Base-by-base conservation (phyloP, 2,329 filamentous ascomycete genomes). In the Arthrobotrys megalospora region DNA sequence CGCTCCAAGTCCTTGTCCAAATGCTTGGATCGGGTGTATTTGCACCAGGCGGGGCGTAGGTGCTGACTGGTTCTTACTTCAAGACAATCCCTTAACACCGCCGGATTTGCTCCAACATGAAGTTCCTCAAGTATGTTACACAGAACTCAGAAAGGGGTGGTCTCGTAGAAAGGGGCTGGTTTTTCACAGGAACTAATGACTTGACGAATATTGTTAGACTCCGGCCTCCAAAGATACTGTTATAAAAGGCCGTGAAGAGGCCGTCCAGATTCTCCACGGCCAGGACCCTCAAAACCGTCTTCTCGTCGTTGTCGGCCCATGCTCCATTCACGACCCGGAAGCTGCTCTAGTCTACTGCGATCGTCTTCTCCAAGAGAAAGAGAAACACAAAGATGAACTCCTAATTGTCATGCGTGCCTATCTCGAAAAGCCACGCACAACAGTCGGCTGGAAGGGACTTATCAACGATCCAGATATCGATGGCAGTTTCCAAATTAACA, bases 381-480 rank as follows among this genome's bases (percentile, higher is more conserved):
- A 92, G 80, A 93, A 92, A 87, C 91, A 97, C 80, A 90, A 91
- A 79, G 88, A 90, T 82, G 94, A 98, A 84, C 88, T 99, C 55
- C 91, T 91, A 85, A 92, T 99, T 84, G 91, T 99, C 83, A 99
- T 99, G 96, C 93, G 96, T 82, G 94, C 94, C 83, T 99, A 99
- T 89, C 91, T 99, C 64, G 96, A 99, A 88, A 99, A 99, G 89
- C 96, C 96, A 48, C 91, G 96, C 79, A 99, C 96, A 62, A 99
- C 96, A 0, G 94, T 99, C 62, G 96, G 96, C 84, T 99, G 96
- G 96, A 99, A 99, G 87, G 96, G 96, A 65, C 88, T 99, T 85
- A 97, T 99, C 88, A 99, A 99, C 86, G 96, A 99, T 85, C 96
- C 96, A 1, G 94, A 98, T 83, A 97, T 99, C 84, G 93, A 99